These are phyloP conservation scores for Populus hybrid DNA, from an alignment of 441 rosid genomes.

Conservation along the genomic window DNA sequence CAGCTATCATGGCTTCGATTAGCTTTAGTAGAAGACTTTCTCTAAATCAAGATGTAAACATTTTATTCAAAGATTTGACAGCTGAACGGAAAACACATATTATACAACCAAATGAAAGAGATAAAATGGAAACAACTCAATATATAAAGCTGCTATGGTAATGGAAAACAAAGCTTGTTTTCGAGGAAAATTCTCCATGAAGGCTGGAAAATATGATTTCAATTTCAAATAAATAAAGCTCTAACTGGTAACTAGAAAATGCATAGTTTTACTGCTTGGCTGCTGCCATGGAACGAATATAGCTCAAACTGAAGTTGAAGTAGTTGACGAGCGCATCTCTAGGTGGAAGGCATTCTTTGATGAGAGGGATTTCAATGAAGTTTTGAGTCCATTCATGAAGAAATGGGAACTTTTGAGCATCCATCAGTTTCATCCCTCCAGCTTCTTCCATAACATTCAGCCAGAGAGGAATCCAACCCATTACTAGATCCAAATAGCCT, in stretches of 20 bases:
- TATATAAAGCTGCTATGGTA: no score
- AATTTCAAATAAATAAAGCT: no score
- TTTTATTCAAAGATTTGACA: no score
- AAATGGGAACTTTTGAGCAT: constrained; percentile 27
- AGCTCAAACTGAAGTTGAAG: background rate
- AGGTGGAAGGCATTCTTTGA: constrained; percentile 28
- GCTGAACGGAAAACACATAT: no score
- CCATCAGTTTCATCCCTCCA: constrained; percentile 32
- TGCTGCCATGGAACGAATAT: constrained; percentile 18
- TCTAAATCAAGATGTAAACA: no score
- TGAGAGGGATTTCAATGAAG: constrained; percentile 17
- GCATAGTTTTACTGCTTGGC: constrained; percentile 4
- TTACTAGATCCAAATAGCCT: constrained; percentile 28
- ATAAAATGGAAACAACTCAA: no score
- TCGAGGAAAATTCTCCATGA: background rate
- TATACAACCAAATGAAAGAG: no score
- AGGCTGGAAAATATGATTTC: background rate
- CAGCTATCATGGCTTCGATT: no score
- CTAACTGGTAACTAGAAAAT: background rate
- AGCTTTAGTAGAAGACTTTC: no score
- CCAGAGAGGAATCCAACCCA: constrained; percentile 35
- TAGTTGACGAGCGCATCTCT: constrained; percentile 17
- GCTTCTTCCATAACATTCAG: constrained; percentile 34
- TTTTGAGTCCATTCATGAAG: constrained; percentile 25
- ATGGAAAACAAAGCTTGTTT: background rate